Evolutionary conservation across 164 flowering plant genomes (phyloP).

Genomic region (Nymphaea thermarum): DNA sequence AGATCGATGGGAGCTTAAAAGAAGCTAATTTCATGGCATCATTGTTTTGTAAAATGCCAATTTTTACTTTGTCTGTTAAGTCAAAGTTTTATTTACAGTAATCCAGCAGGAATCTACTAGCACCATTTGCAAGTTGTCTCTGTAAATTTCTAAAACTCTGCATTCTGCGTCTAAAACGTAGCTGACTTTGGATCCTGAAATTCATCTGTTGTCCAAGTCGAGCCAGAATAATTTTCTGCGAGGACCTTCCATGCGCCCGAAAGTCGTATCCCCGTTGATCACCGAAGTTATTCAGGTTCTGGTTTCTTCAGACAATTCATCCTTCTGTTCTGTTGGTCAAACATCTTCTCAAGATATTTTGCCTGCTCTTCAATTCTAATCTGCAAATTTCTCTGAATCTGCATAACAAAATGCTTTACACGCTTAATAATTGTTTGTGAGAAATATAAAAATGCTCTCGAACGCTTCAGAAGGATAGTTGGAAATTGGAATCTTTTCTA

Average conservation of each 20-base stretch:
- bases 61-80: neutral
- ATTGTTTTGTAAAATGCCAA: neutral
- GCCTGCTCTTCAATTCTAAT: conserved; percentile 4
- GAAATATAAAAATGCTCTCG: no score
- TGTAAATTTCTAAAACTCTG: neutral
- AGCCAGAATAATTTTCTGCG: neutral
- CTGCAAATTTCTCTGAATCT: conserved; percentile 6
- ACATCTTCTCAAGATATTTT: conserved; percentile 3
- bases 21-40: neutral
- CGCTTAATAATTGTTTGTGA: no score
- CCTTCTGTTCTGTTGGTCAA: conserved; percentile 1
- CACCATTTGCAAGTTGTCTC: neutral
- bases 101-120: neutral
- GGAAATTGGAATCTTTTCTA: no score
- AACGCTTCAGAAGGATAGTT: no score
- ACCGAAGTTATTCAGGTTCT: neutral
- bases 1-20: neutral
- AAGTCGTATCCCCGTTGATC: neutral
- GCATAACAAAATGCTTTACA: neutral
- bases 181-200: neutral
- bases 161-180: neutral
- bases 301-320: neutral
- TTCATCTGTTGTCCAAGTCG: neutral
- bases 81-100: neutral
- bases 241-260: neutral